These are phyloP conservation scores for Backusella sp. DNA, from an alignment of 192 early-diverging fungal species.

Conservation along the genomic window DNA sequence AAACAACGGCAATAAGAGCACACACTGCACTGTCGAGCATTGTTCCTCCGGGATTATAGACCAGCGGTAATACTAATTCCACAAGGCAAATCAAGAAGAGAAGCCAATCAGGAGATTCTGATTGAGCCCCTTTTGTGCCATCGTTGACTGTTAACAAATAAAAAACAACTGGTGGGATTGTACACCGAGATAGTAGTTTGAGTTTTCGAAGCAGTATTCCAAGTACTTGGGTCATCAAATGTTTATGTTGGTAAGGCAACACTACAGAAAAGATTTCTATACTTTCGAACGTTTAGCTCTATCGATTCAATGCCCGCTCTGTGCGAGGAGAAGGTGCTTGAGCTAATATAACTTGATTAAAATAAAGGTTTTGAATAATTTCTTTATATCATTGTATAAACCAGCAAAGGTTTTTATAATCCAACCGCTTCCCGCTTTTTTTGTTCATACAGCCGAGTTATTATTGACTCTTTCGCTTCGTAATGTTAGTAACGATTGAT, in stretches of 20 bases:
- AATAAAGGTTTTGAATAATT: too few species aligned
- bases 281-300: background rate
- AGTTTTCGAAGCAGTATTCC: background rate
- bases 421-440: background rate
- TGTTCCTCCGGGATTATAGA: background rate
- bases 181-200: background rate
- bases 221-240: background rate
- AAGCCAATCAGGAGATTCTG: background rate
- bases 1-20: background rate
- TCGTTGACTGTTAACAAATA: background rate
- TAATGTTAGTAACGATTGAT: background rate
- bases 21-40: background rate
- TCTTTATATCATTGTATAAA: too few species aligned
- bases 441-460: too few species aligned
- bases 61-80: background rate
- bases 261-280: background rate
- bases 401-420: too few species aligned
- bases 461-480: background rate
- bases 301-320: background rate
- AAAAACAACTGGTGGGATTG: background rate
- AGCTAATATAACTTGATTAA: background rate
- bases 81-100: background rate
- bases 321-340: background rate
- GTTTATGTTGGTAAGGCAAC: background rate
- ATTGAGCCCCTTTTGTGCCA: background rate